Base-by-base conservation (phyloP, 129 eudicot species). In the Flaveria ramosissima region DNA sequence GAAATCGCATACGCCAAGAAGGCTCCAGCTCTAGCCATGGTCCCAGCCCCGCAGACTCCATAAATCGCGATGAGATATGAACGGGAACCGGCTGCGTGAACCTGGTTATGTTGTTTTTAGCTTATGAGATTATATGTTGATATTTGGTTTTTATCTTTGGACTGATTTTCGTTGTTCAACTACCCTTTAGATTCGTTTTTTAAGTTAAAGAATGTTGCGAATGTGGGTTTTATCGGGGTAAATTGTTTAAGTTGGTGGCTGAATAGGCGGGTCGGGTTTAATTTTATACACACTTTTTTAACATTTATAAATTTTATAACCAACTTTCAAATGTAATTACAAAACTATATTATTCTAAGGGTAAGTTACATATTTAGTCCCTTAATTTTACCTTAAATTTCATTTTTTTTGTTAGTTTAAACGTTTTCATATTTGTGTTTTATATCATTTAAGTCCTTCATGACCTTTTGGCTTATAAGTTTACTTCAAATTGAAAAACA, bases 1-100 rank as follows among this genome's bases (percentile, higher is more conserved):
- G 85, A 84, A 60, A 74, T 92, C 71, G 84, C 86, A 9, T 92
- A 92, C 68, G 89, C 92, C 45, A 80, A 80, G 51, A 80, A 80
- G 30, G 43, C 84, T 20, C 53, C 23, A 12, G 46, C 69, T 23
- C 59, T 20, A 9, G 46, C 72, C 11, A 15, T 43, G 14, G 26
- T 23, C 13, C 47, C 61, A 11, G 62, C 73, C 14, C 68, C 56
- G 7, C 48, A 45, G 43, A 65, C 83, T 16, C 39, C 69, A 9
- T 80, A 60, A 73, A 79, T 53, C 70, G 12, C 16, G 39, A 41
- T 26, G 53, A 42, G 11, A 59, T 57, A 45, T 50, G 50, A 69
- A 27, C 16, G 76, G 69, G 50, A 50, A 10, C 50, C 3, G n/a
- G 62, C 19, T 11, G 23, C n/a, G 0, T 39, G 63, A 39, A 41